Evolutionary conservation across 129 eudicot genomes (phyloP).

Genomic region (Calendula officinalis): DNA sequence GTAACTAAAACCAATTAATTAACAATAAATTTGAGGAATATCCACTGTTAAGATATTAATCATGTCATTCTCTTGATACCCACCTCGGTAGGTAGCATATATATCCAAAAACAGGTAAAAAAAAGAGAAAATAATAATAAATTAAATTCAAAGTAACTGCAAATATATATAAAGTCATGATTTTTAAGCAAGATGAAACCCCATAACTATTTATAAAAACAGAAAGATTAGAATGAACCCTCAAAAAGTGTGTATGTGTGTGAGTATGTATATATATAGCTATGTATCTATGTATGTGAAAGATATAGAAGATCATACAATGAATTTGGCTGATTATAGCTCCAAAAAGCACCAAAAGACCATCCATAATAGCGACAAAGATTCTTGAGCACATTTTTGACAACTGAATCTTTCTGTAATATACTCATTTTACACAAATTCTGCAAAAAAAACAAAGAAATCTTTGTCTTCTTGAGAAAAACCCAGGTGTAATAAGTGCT

Average conservation of each 20-base stretch:
- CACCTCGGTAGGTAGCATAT: background rate
- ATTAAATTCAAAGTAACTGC: background rate
- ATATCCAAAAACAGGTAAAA: background rate
- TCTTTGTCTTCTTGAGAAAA: conserved; percentile 14
- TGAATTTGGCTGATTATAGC: conserved; percentile 61
- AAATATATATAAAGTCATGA: background rate
- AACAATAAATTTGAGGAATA: conserved; percentile 6
- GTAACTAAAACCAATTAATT: background rate
- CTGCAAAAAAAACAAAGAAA: conserved; percentile 1
- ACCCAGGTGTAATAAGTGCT: conserved; percentile 35
- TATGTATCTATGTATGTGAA: conserved; percentile 9
- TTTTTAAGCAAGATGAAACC: background rate
- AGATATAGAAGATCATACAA: conserved; percentile 51
- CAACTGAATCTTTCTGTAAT: conserved; percentile 38
- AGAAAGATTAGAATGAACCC: too few relatives aligned
- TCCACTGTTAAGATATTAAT: conserved; percentile 15
- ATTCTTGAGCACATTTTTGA: conserved; percentile 51
- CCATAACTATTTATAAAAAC: background rate
- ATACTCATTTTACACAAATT: conserved; percentile 43
- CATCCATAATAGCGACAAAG: conserved; percentile 77
- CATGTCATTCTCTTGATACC: conserved; percentile 22
- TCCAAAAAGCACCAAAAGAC: conserved; percentile 93
- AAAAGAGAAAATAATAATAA: background rate
- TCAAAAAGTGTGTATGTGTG: background rate
- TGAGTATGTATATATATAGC: background rate